Base-by-base conservation (phyloP, 208 protist genomes). In the Crithidia bombi region DNA sequence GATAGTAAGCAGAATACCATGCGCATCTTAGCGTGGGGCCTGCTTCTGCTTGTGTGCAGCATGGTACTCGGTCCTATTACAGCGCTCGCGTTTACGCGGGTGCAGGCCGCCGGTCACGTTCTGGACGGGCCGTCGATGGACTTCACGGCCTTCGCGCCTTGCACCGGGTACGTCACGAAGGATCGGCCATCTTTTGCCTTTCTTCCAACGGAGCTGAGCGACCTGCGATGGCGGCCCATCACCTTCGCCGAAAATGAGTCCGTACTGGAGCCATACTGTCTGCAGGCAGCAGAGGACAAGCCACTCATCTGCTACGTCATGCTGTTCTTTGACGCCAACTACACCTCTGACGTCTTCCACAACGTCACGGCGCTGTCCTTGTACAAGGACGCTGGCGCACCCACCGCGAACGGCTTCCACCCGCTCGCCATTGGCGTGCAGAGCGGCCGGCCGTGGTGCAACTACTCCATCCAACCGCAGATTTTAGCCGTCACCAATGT, bases 151-250 rank as follows among this genome's bases (percentile, higher is more conserved):
- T 32, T 67, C 5, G 69, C 82, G 19, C 64, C 72, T 36, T 93
- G 90, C 65, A 67, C 38, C 5, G 69, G 69, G 1, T 86, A 87
- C 69, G 38, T 51, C 2, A 70, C 52, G 33, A 67, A 79, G 23
- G 61, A 70, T 26, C 65, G 65, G 14, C 90, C 90, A 0, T 87
- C 86, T 39, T 96, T 96, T 69, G 85, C 49, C 1, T 50, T 87
- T 1, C 69, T 96, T 23, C 86, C 91, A 1, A 82, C 91, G 0
- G n/a, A 59, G 25, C 78, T 96, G 19, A 63, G 28, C 38, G 91
- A 96, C 73, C 25, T 93, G 25, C 87, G 91, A 30, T 96, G 91
- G 86, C 84, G 91, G 10, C 86, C 81, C 23, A 69, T 96, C 61
- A 93, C 87, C 28, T 81, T 82, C 61, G 86, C 85, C 43, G 32